Conservation (phyloP, 1,284 basidiomycete genomes). For the Leccinum griseonigrum region DNA sequence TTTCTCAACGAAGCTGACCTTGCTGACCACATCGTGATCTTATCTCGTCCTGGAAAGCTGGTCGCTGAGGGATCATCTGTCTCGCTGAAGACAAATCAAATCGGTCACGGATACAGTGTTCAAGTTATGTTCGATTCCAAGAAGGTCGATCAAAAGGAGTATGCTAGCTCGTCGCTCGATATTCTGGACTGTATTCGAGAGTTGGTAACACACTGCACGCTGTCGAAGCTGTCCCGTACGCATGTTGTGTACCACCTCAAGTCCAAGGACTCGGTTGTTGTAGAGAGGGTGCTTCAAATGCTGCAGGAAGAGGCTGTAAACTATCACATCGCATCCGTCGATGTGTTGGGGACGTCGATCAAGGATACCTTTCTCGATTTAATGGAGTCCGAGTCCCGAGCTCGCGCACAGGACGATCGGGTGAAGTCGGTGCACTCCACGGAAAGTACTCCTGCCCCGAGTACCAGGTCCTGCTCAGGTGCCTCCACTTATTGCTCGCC, state of each 20-base stretch:
- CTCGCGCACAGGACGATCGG: neutral
- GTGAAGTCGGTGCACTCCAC: constrained; percentile 18
- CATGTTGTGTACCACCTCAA: constrained; percentile 54
- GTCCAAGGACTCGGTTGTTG: constrained; percentile 50
- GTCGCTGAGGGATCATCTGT: constrained; percentile 75
- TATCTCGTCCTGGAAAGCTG: constrained; percentile 73
- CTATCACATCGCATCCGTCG: constrained; percentile 51
- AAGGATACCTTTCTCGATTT: constrained; percentile 79
- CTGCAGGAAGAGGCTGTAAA: constrained; percentile 45
- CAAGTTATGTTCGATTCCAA: constrained; percentile 45
- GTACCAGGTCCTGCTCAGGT: constrained; percentile 42
- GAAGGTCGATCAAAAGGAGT: constrained; percentile 14
- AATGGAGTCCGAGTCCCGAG: constrained; percentile 48
- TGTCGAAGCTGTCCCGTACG: constrained; percentile 39
- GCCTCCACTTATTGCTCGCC: constrained; percentile 44
- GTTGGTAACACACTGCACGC: constrained; percentile 46
- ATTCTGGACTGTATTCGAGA: constrained; percentile 44
- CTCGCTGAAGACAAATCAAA: constrained; percentile 57
- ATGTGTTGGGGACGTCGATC: constrained; percentile 70
- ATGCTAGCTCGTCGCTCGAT: constrained; percentile 25
- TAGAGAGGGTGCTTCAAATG: constrained; percentile 54
- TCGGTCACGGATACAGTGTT: constrained; percentile 71
- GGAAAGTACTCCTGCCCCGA: neutral
- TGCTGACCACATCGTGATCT: constrained; percentile 72
- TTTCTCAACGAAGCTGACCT: constrained; percentile 83